A percentile compares a stretch with the other conserved stretches of the same genome.
Conservation (phyloP, 805 yeast species). For the Debaryomyces tyrocola region DNA sequence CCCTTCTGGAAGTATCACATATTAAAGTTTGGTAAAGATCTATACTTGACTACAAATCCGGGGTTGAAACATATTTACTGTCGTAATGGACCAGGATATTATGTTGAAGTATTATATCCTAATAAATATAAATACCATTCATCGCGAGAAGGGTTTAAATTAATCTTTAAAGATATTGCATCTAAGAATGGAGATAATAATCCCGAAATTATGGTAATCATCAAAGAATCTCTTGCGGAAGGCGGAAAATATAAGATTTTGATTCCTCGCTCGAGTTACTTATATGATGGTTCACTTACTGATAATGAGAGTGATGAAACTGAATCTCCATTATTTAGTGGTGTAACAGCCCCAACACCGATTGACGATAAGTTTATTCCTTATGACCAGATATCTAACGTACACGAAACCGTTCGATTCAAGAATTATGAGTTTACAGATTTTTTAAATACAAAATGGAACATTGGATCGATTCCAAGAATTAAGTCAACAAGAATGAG, state of each 20-base stretch:
- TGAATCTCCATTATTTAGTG: conserved; percentile 19
- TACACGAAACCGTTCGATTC: conserved; percentile 5
- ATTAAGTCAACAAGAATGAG: conserved; percentile 29
- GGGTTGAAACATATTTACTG: conserved; percentile 58
- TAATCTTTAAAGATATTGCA: conserved; percentile 25
- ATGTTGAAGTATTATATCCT: conserved; percentile 37
- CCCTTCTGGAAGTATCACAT: conserved; percentile 68
- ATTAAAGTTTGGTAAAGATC: conserved; percentile 50
- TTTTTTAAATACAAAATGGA: conserved; percentile 28
- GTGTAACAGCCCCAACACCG: conserved; percentile 23
- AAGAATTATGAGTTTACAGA: conserved; percentile 30
- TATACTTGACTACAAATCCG: conserved; percentile 69
- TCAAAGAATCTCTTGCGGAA: conserved; percentile 22
- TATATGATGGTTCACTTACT: conserved; percentile 7
- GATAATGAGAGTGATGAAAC: conserved; percentile 4
- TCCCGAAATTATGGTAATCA: conserved; percentile 28
- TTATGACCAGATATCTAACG: conserved; percentile 9
- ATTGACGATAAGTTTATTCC: conserved; percentile 23
- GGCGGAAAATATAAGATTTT: conserved; percentile 30
- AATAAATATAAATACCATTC: background rate
- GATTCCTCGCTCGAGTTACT: conserved; percentile 15
- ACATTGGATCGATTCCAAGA: conserved; percentile 48
- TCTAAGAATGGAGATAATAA: conserved; percentile 6
- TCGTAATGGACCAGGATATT: conserved; percentile 63
- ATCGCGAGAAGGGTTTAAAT: conserved; percentile 20